These are phyloP conservation scores for Fusarium pilosicola DNA, from an alignment of 2,329 filamentous ascomycete genomes.

Conservation along the genomic window DNA sequence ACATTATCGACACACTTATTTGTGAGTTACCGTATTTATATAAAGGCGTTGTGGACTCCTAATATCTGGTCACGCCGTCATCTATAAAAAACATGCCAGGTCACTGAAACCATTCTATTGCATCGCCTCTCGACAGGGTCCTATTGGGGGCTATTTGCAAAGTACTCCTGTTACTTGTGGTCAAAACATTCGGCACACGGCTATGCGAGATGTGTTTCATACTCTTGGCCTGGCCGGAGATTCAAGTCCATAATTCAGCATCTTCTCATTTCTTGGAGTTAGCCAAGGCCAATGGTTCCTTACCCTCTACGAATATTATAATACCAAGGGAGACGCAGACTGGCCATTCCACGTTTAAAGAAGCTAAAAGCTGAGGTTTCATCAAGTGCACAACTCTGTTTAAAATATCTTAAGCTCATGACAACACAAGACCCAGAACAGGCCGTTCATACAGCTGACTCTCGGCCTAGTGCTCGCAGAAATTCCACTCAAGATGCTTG, in stretches of 20 bases:
- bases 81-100: too few relatives aligned
- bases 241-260: background rate
- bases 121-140: too few relatives aligned
- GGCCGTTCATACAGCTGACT: background rate
- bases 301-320: background rate
- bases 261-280: background rate
- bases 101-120: too few relatives aligned
- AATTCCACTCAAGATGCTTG: constrained; percentile 19
- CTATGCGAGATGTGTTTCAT: too few relatives aligned
- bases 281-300: too few relatives aligned
- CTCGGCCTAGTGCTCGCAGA: constrained; percentile 28
- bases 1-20: background rate
- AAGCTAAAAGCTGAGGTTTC: background rate
- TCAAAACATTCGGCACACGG: too few relatives aligned
- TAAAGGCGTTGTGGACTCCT: too few relatives aligned
- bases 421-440: background rate
- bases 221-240: background rate
- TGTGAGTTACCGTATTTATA: too few relatives aligned
- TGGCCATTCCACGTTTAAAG: background rate
- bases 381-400: background rate
- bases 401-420: too few relatives aligned
- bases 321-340: background rate
- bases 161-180: too few relatives aligned
- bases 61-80: too few relatives aligned
- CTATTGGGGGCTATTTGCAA: too few relatives aligned